Evolutionary conservation across 129 eudicot species (phyloP).

Genomic region (Silybum marianum): DNA sequence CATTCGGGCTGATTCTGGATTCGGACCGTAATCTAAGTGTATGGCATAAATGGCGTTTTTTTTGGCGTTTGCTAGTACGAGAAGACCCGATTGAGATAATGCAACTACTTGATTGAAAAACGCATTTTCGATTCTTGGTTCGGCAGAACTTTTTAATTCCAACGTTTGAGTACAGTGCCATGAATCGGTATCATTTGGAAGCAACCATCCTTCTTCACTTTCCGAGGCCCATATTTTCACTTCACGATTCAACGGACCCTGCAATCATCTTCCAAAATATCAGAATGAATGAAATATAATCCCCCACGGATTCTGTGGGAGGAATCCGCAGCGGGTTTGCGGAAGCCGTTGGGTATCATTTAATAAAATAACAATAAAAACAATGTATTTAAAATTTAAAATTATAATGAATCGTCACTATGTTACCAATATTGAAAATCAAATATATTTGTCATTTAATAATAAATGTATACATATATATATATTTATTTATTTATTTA

Average conservation of each 20-base stretch:
- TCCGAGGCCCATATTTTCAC: conserved; percentile 84
- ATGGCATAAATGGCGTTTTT: conserved; percentile 85
- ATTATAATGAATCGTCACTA: too few relatives aligned
- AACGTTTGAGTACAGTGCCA: conserved; percentile 80
- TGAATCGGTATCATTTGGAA: conserved; percentile 82
- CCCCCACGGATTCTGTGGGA: too few relatives aligned
- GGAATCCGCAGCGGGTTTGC: too few relatives aligned
- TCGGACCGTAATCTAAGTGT: conserved; percentile 81
- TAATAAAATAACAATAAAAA: too few relatives aligned
- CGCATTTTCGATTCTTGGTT: conserved; percentile 53
- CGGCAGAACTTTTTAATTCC: conserved; percentile 73
- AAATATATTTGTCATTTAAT: too few relatives aligned
- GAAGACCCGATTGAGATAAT: conserved; percentile 76
- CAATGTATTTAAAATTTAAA: too few relatives aligned
- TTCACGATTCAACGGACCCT: conserved; percentile 90
- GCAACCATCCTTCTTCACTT: conserved; percentile 94
- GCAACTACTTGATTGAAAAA: conserved; percentile 86
- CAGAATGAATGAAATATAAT: not conserved
- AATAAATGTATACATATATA: too few relatives aligned
- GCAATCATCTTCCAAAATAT: conserved; percentile 22
- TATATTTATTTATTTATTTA: too few relatives aligned
- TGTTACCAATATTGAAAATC: too few relatives aligned
- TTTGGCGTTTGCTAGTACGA: conserved; percentile 86
- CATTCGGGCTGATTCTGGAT: conserved; percentile 71
- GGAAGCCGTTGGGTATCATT: too few relatives aligned